Evolutionary conservation across 2,329 filamentous ascomycete genomes (phyloP), one percentile per base, ranked within the genome.

Genomic region (Aspergillus uvarum): DNA sequence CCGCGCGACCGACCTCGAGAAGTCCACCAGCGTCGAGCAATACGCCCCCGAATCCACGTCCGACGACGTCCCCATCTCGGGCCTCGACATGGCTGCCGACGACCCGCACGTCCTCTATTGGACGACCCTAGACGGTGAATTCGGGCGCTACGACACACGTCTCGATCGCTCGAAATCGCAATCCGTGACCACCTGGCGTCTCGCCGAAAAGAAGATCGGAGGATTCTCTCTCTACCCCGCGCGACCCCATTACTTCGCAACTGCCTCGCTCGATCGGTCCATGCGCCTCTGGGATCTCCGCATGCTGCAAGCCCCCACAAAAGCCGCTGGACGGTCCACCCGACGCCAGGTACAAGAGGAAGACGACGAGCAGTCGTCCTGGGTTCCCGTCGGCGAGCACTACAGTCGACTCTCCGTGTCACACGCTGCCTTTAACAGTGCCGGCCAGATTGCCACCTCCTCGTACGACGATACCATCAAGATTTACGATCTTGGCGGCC

Each of bases 391-490:
- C 0, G 94, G 90, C 6, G 89, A 95, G 72, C 93, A 99, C 69
- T 82, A 87, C 56, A 95, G 89, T 21, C 85, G 89, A 2, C 80
- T 98, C 0, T 96, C 91, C 0, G 93, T 99, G 0, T 96, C 91
- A 0, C 93, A 97, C 73, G 95, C 94, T 0, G 90, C 93, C 0
- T 99, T 93, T 87, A 95, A 92, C 63, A 82, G 86, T 0, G 89
- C 85, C 0, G 95, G 94, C 0, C 90, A 96, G 65, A 81, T 99
- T 5, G 95, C 93, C 0, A 99, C 95, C 0, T 90, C 92, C 0
- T 94, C 90, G 0, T 99, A 99, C 73, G 95, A 99, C 70, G 92
- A 99, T 68, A 96, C 91, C 0, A 85, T 99, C 65, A 98, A 98
- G 72, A 89, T 99, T 10, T 92, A 98, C 77, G 85, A 93, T 66